Evolutionary conservation across 129 eudicot species (phyloP).

Genomic region (Centrapalus pauciflorus): DNA sequence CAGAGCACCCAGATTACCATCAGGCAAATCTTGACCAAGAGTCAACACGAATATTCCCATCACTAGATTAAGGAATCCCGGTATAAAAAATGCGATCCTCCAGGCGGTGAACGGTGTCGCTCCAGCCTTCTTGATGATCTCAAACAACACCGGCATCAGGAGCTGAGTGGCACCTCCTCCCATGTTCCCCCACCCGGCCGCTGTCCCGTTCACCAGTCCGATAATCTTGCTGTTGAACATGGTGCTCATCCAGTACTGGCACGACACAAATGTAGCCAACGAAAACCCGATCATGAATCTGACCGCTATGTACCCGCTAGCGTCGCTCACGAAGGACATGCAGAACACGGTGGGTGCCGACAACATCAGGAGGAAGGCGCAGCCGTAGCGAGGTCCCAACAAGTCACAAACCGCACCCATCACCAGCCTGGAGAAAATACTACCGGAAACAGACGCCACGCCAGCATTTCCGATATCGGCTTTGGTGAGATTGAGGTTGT

Average conservation of each 20-base stretch:
- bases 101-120: constrained; percentile 67
- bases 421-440: constrained; percentile 65
- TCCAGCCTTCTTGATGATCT: constrained; percentile 43
- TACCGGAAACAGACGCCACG: constrained; percentile 71
- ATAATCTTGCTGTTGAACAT: constrained; percentile 71
- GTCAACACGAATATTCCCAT: constrained; percentile 73
- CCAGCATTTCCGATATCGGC: constrained; percentile 75
- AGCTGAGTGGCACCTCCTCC: constrained; percentile 88
- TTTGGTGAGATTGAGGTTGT: constrained; percentile 61
- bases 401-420: constrained; percentile 84
- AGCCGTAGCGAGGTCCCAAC: constrained; percentile 76
- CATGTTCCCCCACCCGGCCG: constrained; percentile 93
- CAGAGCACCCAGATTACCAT: constrained; percentile 73
- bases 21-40: constrained; percentile 86
- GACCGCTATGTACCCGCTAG: constrained; percentile 54
- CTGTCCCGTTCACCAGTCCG: constrained; percentile 73
- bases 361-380: constrained; percentile 66
- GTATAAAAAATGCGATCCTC: constrained; percentile 80
- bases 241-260: constrained; percentile 77
- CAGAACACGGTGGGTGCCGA: constrained; percentile 78
- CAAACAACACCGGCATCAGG: constrained; percentile 67
- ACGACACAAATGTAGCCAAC: constrained; percentile 68
- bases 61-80: constrained; percentile 60
- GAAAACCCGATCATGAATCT: constrained; percentile 81
- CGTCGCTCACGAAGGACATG: constrained; percentile 54